phyloP scores from a whole-genome alignment of 768 basidiomycete species.

The Pisolithus orientalis region DNA sequence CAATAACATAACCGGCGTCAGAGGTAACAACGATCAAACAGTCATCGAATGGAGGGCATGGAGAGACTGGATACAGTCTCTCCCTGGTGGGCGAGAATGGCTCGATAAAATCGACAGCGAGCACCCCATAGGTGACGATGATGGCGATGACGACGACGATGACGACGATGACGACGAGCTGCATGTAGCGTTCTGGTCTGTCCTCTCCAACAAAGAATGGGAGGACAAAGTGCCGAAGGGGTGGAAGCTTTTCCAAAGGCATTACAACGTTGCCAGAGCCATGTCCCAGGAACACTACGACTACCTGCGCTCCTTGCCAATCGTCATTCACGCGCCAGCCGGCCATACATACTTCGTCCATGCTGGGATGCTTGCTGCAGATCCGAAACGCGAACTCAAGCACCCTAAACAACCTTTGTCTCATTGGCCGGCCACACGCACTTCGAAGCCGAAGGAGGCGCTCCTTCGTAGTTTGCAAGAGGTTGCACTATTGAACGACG shows the following conservation, averaged over 20 bases:
- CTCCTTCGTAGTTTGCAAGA: conserved; percentile 59
- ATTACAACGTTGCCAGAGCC: conserved; percentile 67
- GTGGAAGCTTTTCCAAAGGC: conserved; percentile 72
- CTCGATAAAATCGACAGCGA: conserved; percentile 41
- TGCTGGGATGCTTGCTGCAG: conserved; percentile 71
- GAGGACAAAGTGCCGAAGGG: conserved; percentile 50
- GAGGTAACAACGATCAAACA: conserved; percentile 93
- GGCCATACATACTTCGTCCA: conserved; percentile 78
- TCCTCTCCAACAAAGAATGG: conserved; percentile 35
- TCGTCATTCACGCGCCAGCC: conserved; percentile 66
- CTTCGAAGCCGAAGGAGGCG: conserved; percentile 12
- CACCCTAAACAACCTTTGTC: conserved; percentile 67
- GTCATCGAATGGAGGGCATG: conserved; percentile 87
- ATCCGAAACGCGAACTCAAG: conserved; percentile 48
- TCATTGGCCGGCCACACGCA: conserved; percentile 39
- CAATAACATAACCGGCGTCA: conserved; percentile 67
- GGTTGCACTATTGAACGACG: conserved; percentile 50
- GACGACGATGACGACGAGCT: conserved; percentile 25
- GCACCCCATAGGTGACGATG: conserved; percentile 29
- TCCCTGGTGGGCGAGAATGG: conserved; percentile 45
- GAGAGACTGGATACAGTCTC: conserved; percentile 67
- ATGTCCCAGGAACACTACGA: conserved; percentile 56
- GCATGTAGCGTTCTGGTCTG: conserved; percentile 32
- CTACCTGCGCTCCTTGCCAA: conserved; percentile 74
- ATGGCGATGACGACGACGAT: conserved; percentile 19